These are phyloP conservation scores for Inosperma sp. DNA, from an alignment of 768 basidiomycete genomes.

Conservation along the genomic window DNA sequence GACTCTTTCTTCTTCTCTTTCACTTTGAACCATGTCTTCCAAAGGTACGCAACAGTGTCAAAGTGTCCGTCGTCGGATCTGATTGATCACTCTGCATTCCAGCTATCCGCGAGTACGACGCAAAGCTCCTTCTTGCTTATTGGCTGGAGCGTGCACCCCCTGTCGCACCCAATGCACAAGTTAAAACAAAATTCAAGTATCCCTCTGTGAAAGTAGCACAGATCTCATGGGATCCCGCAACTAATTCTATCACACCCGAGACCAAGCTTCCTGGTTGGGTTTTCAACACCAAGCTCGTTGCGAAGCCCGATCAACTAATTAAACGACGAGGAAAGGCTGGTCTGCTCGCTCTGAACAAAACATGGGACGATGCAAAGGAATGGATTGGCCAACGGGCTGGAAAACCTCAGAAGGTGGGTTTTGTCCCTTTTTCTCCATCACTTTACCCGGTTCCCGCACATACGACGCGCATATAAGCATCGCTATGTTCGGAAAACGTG, in stretches of 20 bases:
- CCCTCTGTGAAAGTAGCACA: slow-evolving; percentile 79
- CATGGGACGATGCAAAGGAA: slow-evolving; percentile 77
- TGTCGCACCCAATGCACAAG: slow-evolving; percentile 55
- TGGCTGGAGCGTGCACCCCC: slow-evolving; percentile 91
- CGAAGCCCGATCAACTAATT: slow-evolving; percentile 97
- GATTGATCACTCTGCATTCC: slow-evolving; percentile 3
- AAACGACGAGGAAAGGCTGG: slow-evolving; percentile 99
- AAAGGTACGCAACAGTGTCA: slow-evolving; percentile 31
- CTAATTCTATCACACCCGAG: slow-evolving; percentile 50
- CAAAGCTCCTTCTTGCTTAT: slow-evolving; percentile 95
- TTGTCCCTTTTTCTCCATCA: slow-evolving; percentile 17
- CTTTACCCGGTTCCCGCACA: slow-evolving; percentile 1
- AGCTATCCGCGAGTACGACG: slow-evolving; percentile 95
- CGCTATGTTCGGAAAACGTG: slow-evolving; percentile 13
- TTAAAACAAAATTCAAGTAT: slow-evolving; percentile 57
- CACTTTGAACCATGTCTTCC: slow-evolving; percentile 37
- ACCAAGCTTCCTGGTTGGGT: slow-evolving; percentile 73
- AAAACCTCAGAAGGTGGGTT: slow-evolving; percentile 83
- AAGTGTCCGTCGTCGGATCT: slow-evolving; percentile 11
- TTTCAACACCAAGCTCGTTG: slow-evolving; percentile 82
- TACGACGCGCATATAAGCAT: slow-evolving; percentile 15
- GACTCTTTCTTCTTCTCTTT: not conserved
- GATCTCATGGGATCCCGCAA: slow-evolving; percentile 75
- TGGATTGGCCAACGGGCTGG: slow-evolving; percentile 91
- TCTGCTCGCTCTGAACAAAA: slow-evolving; percentile 89